These are phyloP conservation scores for Anthracocystis setariae DNA, from an alignment of 1,284 basidiomycete species.

Conservation along the genomic window DNA sequence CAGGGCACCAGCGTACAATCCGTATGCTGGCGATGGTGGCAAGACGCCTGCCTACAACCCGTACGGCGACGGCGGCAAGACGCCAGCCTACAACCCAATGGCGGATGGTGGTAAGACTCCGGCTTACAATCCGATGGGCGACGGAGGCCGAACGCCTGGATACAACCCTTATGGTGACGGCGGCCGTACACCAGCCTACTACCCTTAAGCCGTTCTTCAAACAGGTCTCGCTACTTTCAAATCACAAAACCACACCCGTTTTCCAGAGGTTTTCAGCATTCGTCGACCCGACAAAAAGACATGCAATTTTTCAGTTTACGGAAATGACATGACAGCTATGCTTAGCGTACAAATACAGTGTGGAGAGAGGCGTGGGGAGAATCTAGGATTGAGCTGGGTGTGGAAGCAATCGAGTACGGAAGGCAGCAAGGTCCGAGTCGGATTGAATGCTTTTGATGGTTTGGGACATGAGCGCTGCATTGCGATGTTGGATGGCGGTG, in stretches of 20 bases:
- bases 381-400: background rate
- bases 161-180: conserved; percentile 49
- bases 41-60: conserved; percentile 60
- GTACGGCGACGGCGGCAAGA: conserved; percentile 45
- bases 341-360: conserved; percentile 4
- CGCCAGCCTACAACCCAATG: conserved; percentile 47
- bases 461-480: conserved; percentile 14
- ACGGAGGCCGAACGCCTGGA: conserved; percentile 49
- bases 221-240: conserved; percentile 1
- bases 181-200: conserved; percentile 42
- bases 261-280: background rate
- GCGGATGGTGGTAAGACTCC: conserved; percentile 63
- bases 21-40: conserved; percentile 50
- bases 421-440: conserved; percentile 15
- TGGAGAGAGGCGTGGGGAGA: background rate
- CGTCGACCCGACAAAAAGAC: background rate
- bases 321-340: background rate
- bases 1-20: conserved; percentile 37
- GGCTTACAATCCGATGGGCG: conserved; percentile 52
- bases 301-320: background rate
- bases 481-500: conserved; percentile 15
- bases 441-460: conserved; percentile 24
- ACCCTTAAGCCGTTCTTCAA: background rate
- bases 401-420: conserved; percentile 16
- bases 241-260: conserved; percentile 7